Evolutionary conservation across 768 basidiomycete genomes (phyloP).

Genomic region (Termitomyces sp.): DNA sequence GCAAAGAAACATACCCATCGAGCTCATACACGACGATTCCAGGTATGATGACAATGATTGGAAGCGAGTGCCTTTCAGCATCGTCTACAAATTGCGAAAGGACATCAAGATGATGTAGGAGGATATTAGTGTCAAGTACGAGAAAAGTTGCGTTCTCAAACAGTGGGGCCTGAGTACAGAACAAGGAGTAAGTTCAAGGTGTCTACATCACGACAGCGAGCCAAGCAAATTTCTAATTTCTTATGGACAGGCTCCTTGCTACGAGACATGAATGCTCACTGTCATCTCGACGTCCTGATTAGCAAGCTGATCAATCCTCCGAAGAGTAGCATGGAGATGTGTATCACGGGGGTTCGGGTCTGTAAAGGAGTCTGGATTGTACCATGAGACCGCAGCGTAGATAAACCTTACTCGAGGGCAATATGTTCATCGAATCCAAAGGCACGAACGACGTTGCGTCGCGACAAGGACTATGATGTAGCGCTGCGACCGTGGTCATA

Average conservation of each 20-base stretch:
- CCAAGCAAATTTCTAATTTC: not conserved
- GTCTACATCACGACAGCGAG: conserved; percentile 1
- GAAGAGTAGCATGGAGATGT: conserved; percentile 38
- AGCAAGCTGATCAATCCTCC: conserved; percentile 47
- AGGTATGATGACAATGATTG: conserved; percentile 64
- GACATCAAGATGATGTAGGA: conserved; percentile 61
- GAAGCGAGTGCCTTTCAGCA: conserved; percentile 41
- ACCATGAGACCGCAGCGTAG: not conserved
- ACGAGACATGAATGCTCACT: conserved; percentile 31
- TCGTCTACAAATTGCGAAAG: conserved; percentile 62
- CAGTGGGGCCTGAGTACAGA: conserved; percentile 31
- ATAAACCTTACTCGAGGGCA: conserved; percentile 9
- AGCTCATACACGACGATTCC: conserved; percentile 74
- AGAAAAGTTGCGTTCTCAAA: conserved; percentile 41
- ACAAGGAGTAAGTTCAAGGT: not conserved
- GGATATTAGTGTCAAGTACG: conserved; percentile 76
- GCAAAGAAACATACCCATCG: conserved; percentile 45
- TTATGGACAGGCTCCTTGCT: conserved; percentile 1
- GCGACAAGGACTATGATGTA: not conserved
- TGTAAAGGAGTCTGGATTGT: not conserved
- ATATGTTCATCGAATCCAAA: not conserved
- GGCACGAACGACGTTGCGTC: not conserved
- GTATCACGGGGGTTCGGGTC: conserved; percentile 14
- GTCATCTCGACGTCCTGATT: conserved; percentile 73
- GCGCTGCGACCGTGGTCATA: not conserved